Percentiles rank a stretch among this genome's conserved stretches.
phyloP scores from a whole-genome alignment of 108 stramenopile species.

The Cylindrotheca closterium region DNA sequence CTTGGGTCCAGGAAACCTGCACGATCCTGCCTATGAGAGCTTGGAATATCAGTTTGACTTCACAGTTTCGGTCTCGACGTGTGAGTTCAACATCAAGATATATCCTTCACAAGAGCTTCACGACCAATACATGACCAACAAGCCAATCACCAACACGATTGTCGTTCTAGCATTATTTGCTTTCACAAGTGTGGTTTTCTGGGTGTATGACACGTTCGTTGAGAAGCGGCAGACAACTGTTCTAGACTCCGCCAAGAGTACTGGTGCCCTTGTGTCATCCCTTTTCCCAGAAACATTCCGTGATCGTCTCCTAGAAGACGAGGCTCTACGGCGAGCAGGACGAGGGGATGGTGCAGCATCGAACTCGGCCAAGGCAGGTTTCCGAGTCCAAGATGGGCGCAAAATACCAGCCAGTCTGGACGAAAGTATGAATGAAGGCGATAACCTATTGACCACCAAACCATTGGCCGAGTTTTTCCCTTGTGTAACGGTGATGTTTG shows the following conservation, averaged over 20 bases:
- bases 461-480: constrained; percentile 19
- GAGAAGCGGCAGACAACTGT: constrained; percentile 8
- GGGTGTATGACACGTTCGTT: constrained; percentile 2
- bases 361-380: neutral
- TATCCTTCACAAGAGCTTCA: constrained; percentile 23
- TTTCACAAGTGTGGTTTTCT: neutral
- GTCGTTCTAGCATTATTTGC: neutral
- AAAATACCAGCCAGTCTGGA: neutral
- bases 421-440: neutral
- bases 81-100: constrained; percentile 4
- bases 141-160: neutral
- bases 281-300: constrained; percentile 57
- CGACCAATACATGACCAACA: neutral
- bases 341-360: neutral
- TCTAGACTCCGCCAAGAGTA: constrained; percentile 27
- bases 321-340: too few species aligned
- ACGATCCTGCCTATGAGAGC: constrained; percentile 1
- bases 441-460: neutral
- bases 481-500: constrained; percentile 10
- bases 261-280: constrained; percentile 44
- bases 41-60: too few species aligned
- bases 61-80: neutral
- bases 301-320: constrained; percentile 37
- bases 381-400: neutral
- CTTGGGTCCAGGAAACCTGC: constrained; percentile 6